phyloP scores from a whole-genome alignment of 306 rosid species.

The Sophora flavescens region DNA sequence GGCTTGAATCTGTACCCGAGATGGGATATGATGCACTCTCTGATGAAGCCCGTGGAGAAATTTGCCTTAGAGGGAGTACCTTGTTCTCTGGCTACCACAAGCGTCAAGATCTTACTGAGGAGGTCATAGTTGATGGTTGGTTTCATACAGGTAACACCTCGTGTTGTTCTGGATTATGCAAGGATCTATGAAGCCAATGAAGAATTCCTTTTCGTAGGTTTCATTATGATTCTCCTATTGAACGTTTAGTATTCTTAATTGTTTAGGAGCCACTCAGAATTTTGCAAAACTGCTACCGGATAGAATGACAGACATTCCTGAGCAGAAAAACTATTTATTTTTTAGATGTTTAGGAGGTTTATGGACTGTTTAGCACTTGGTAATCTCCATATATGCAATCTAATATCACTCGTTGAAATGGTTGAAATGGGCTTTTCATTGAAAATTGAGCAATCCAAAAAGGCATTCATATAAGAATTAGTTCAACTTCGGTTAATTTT shows the following conservation, averaged over 20 bases:
- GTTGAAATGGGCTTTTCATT: background rate
- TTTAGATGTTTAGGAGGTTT: background rate
- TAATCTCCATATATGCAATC: background rate
- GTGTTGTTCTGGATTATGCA: background rate
- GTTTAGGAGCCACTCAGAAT: conserved; percentile 1
- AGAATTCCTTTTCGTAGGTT: conserved; percentile 1
- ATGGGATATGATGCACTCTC: conserved; percentile 87
- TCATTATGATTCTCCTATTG: conserved; percentile 14
- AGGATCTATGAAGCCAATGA: background rate
- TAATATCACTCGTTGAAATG: background rate
- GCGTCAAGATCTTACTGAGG: conserved; percentile 80
- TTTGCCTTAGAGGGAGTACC: conserved; percentile 85
- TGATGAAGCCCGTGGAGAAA: conserved; percentile 82
- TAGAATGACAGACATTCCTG: background rate
- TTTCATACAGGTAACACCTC: conserved; percentile 86
- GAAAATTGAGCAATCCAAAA: conserved; percentile 2
- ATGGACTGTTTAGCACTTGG: background rate
- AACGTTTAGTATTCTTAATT: background rate
- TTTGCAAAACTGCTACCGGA: background rate
- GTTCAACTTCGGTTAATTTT: background rate
- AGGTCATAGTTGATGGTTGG: conserved; percentile 91
- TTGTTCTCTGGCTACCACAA: conserved; percentile 92
- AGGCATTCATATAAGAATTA: background rate
- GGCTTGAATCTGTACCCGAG: conserved; percentile 80
- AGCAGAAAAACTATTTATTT: background rate